phyloP scores from a whole-genome alignment of 148 eudicot genomes.

The Agrostemma githago region DNA sequence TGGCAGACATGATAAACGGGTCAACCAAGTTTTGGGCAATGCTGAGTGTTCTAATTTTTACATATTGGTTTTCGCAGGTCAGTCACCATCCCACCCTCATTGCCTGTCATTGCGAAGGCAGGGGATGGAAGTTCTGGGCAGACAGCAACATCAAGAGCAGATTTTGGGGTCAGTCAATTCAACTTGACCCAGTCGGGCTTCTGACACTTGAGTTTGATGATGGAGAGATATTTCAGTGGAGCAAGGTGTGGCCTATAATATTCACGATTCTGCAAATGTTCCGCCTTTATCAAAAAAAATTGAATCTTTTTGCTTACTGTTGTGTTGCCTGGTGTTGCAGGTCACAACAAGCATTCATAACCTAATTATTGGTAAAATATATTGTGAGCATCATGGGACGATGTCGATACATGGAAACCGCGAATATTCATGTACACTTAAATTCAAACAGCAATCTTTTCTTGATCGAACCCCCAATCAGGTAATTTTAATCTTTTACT shows the following conservation, averaged over 20 bases:
- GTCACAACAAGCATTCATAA: constrained; percentile 90
- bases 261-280: background rate
- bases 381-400: constrained; percentile 90
- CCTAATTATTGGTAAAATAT: constrained; percentile 82
- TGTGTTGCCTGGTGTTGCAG: constrained; percentile 31
- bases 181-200: constrained; percentile 89
- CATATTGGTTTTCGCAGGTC: constrained; percentile 44
- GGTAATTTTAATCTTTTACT: constrained; percentile 32
- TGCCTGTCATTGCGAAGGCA: constrained; percentile 96
- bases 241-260: constrained; percentile 51
- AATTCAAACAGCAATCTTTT: constrained; percentile 85
- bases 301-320: background rate
- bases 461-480: constrained; percentile 88
- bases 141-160: constrained; percentile 84
- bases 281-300: background rate
- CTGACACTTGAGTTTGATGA: constrained; percentile 83
- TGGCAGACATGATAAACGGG: background rate
- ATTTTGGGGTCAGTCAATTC: constrained; percentile 96
- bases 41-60: constrained; percentile 1
- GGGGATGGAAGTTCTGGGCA: constrained; percentile 95
- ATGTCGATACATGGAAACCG: constrained; percentile 79
- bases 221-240: constrained; percentile 91
- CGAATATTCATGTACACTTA: constrained; percentile 77
- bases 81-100: constrained; percentile 91
- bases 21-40: too few species aligned